Evolutionary conservation across 306 rosid species (phyloP), one percentile per base, ranked within the genome.

Genomic region (Medicago ruthenica): DNA sequence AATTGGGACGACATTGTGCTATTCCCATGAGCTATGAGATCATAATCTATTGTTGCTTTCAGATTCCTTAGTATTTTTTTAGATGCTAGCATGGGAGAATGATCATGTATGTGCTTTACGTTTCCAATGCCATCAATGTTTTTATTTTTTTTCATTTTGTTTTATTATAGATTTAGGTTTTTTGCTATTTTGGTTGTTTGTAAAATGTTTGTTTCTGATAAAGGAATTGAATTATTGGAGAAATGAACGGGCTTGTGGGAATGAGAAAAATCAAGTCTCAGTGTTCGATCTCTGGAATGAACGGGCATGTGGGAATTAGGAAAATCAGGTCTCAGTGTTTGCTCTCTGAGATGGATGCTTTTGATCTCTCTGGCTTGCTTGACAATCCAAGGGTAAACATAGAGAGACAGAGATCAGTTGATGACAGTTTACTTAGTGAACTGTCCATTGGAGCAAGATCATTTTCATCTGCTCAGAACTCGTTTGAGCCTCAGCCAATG

Each of bases 401-500:
- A 22, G 93, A 92, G 86, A 86, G 97, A 82, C 87, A 92, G 83
- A 85, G 96, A 75, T 92, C 97, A 13, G 90, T 89, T 48, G 97
- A 92, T 16, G 97, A 92, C 89, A 85, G 96, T 83, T 92, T 96
- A 41, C 86, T 92, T 11, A 89, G 97, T 40, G 97, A 92, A 87
- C 84, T 92, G 48, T 92, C 96, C 4, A 68, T 83, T 74, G 96
- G 92, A 0, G 91, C 78, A 73, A 86, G 96, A 83, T 89, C 97
- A 17, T 96, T 96, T 37, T 89, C 96, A 0, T 96, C 97, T 7
- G 88, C 86, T 14, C 93, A 92, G 50, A 85, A 88, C 85, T 92
- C 97, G 0, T 92, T 92, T 9, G 97, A 92, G 86, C 97, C 97
- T 31, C 97, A 89, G 39, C 97, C 97, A 0, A 92, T 92, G 93